Base-by-base conservation (phyloP, 169 alveolate species). In the Plasmodium cynomolgi region DNA sequence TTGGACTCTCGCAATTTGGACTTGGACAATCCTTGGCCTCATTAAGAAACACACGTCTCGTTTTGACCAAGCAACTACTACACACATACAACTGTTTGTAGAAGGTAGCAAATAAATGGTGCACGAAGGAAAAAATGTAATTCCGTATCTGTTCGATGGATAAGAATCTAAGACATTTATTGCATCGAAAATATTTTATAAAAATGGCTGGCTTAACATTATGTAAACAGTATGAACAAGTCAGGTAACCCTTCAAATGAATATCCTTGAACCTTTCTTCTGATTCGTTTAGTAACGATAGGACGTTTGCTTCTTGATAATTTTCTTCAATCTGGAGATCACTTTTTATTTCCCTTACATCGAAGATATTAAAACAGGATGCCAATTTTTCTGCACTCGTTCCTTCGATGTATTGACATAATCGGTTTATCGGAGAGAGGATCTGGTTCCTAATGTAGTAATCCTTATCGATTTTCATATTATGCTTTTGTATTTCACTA, bases 391-490 rank as follows among this genome's bases (percentile, higher is more conserved):
- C 97, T 54, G 97, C 94, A 84, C 96, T 97, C 4, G 98, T 96
- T 37, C 99, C 99, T 50, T 96, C 98, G 7, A 98, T 98, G 77
- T 97, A 98, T 56, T 98, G 98, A 71, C 98, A 97, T 17, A 99
- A 92, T 23, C 99, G 95, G 56, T 97, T 84, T 0, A 99, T 95
- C 1, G 99, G 99, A 13, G 99, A 99, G 1, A 98, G 95, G 34
- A 99, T 95, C 94, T 99, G 99, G 77, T 97, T 98, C n/a, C 98
- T 81, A 79, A 97, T 96, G 95, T 99, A 99, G 97, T 98, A 99
- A 8, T 96, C 97, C 81, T 97, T 93, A 81, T 98, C 99, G 4
- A 98, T 91, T 41, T 88, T 91, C 80, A 97, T 92, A n/a, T 95
- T 96, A 50, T 95, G 92, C 37, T 96, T 97, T 82, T 95, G 81